These are phyloP conservation scores for Populus tomentosa DNA, from an alignment of 441 rosid species.

Conservation along the genomic window DNA sequence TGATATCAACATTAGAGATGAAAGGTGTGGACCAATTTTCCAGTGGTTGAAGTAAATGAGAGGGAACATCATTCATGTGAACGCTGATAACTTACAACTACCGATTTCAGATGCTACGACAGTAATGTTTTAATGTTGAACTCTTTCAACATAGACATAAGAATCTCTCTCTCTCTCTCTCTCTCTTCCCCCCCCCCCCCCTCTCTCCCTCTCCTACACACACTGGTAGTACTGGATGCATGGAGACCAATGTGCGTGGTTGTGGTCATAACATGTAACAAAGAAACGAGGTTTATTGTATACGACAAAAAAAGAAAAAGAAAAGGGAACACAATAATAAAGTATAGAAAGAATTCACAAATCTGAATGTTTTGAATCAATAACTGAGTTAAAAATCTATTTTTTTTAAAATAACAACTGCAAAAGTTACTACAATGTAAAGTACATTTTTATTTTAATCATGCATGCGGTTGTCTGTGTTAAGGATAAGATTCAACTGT, in stretches of 20 bases:
- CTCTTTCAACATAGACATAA: neutral
- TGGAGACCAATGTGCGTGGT: neutral
- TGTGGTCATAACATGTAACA: neutral
- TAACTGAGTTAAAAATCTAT: neutral
- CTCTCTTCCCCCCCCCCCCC: no score
- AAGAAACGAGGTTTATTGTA: neutral
- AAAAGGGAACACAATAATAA: neutral
- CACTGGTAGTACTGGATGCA: neutral
- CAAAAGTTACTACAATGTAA: neutral
- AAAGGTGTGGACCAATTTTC: slow-evolving; percentile 36
- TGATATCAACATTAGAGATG: slow-evolving; percentile 27
- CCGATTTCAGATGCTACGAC: slow-evolving; percentile 27
- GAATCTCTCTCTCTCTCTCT: neutral
- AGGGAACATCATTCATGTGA: slow-evolving; percentile 41
- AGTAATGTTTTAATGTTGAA: slow-evolving; percentile 12
- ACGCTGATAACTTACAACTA: slow-evolving; percentile 34
- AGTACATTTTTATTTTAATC: neutral
- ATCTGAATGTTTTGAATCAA: neutral
- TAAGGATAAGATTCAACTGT: neutral
- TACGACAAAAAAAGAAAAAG: neutral
- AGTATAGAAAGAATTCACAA: neutral
- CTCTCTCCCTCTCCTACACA: neutral
- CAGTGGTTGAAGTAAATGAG: slow-evolving; percentile 34
- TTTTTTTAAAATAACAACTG: no score
- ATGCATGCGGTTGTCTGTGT: neutral